These are phyloP conservation scores for Lasiodiplodia hormozganensis DNA, from an alignment of 2,329 filamentous ascomycete species.

Conservation along the genomic window DNA sequence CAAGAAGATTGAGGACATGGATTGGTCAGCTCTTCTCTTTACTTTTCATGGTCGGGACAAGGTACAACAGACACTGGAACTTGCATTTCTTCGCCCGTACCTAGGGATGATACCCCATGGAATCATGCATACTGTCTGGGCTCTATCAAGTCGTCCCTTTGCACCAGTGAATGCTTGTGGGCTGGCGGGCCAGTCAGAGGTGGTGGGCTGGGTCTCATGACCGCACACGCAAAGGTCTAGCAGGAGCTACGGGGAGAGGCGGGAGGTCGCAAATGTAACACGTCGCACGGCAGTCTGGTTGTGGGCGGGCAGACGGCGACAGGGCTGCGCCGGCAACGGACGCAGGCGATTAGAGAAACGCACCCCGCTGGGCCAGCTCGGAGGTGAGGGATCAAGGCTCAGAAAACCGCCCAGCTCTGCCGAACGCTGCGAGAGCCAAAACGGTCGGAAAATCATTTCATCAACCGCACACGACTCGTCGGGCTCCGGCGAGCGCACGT, in stretches of 20 bases:
- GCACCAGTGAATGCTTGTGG: slow-evolving; percentile 3
- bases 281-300: slow-evolving; percentile 24
- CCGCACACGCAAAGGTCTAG: slow-evolving; percentile 21
- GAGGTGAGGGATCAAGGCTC: slow-evolving; percentile 24
- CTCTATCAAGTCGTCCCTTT: slow-evolving; percentile 12
- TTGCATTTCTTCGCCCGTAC: slow-evolving; percentile 28
- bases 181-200: background rate
- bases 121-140: slow-evolving; percentile 26
- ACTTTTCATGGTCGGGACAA: slow-evolving; percentile 20
- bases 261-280: slow-evolving; percentile 27
- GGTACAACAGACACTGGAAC: slow-evolving; percentile 27
- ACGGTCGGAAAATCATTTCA: slow-evolving; percentile 26
- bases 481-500: slow-evolving; percentile 7
- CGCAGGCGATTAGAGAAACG: slow-evolving; percentile 13
- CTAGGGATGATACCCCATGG: slow-evolving; percentile 29
- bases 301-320: slow-evolving; percentile 7
- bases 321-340: slow-evolving; percentile 18
- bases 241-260: slow-evolving; percentile 18
- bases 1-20: slow-evolving; percentile 26
- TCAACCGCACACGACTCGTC: slow-evolving; percentile 21
- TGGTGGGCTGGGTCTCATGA: slow-evolving; percentile 22
- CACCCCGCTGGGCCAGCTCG: slow-evolving; percentile 13
- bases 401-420: slow-evolving; percentile 9
- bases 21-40: slow-evolving; percentile 24
- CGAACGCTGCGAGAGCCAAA: slow-evolving; percentile 13